These are phyloP conservation scores for Paramecium octaurelia DNA, from an alignment of 73 alveolate genomes.

Conservation along the genomic window DNA sequence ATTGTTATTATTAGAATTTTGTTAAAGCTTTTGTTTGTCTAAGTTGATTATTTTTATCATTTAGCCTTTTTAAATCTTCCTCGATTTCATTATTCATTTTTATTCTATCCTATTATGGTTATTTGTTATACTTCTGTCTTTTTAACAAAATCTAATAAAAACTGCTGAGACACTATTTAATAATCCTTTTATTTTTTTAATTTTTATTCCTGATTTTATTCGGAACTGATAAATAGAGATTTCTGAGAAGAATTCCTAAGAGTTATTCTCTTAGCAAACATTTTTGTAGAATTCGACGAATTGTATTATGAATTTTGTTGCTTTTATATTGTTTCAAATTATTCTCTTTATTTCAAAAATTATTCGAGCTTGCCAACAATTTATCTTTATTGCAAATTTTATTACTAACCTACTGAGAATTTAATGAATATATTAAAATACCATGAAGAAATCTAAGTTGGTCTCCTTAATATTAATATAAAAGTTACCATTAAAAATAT, in stretches of 20 bases:
- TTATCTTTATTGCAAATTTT: neutral
- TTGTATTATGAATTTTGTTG: neutral
- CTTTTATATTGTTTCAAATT: neutral
- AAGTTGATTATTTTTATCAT: neutral
- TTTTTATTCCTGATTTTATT: neutral
- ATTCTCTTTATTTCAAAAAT: neutral
- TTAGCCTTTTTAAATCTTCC: neutral
- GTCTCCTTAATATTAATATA: neutral
- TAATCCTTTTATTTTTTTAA: neutral
- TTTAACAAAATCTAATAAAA: neutral
- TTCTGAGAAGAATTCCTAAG: neutral
- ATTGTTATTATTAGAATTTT: neutral
- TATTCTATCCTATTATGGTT: neutral
- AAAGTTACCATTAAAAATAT: neutral
- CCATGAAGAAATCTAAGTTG: neutral
- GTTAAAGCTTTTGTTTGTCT: neutral
- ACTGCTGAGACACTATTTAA: neutral
- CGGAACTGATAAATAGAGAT: neutral
- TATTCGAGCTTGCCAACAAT: constrained; percentile 5
- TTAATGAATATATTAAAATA: neutral
- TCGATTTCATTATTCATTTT: neutral
- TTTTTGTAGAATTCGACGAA: neutral
- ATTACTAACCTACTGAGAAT: neutral
- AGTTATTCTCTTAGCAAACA: neutral
- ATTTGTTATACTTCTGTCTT: neutral